phyloP scores from a whole-genome alignment of 768 basidiomycete genomes.

The Gymnopilus junonius region DNA sequence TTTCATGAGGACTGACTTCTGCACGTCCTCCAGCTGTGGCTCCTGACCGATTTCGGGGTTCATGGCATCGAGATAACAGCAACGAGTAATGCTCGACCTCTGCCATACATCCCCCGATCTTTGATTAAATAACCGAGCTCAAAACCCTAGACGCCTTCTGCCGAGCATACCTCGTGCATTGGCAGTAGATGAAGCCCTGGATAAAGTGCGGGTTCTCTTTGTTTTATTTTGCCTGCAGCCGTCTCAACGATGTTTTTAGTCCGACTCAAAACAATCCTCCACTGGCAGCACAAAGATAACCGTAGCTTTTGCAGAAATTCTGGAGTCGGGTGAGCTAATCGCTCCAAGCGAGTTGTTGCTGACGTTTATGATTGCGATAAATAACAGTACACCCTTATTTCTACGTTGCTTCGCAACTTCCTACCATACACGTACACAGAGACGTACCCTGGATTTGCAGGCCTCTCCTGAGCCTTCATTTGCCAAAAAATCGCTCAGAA shows the following conservation, averaged over 20 bases:
- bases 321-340: not conserved
- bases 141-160: slow-evolving; percentile 11
- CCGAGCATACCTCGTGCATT: slow-evolving; percentile 8
- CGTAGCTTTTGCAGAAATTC: not conserved
- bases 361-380: not conserved
- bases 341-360: not conserved
- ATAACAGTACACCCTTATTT: not conserved
- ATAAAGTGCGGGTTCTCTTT: not conserved
- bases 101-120: slow-evolving; percentile 9
- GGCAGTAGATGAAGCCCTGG: not conserved
- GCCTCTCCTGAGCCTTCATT: not conserved
- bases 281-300: too few relatives aligned
- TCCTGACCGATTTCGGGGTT: not conserved
- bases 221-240: not conserved
- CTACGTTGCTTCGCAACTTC: not conserved
- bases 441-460: not conserved
- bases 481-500: not conserved
- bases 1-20: slow-evolving; percentile 2
- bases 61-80: slow-evolving; percentile 14
- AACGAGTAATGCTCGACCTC: not conserved
- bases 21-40: not conserved
- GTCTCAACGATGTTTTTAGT: not conserved
- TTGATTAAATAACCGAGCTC: slow-evolving; percentile 20
- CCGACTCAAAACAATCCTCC: not conserved
- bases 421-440: not conserved